Percentiles rank a stretch among this genome's conserved stretches.
Conservation (phyloP, 1,284 basidiomycete genomes). For the Pseudozyma pruni region DNA sequence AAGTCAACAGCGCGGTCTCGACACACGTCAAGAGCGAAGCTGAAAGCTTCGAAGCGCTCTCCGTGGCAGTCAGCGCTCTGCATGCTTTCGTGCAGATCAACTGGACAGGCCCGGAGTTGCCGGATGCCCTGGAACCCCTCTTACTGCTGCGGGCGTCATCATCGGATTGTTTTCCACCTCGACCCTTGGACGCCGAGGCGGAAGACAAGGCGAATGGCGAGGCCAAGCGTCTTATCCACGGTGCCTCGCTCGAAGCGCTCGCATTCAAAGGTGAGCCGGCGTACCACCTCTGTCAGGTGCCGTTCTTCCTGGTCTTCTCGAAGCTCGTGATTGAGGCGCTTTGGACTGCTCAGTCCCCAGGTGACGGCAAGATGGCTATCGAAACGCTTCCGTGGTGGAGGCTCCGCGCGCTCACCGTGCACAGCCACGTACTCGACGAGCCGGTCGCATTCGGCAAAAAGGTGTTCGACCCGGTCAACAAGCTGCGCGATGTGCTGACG, state of each 20-base stretch:
- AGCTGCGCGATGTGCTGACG: constrained; percentile 69
- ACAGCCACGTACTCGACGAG: constrained; percentile 87
- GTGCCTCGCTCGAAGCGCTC: constrained; percentile 78
- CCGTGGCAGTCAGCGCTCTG: constrained; percentile 80
- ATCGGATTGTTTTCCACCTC: constrained; percentile 69
- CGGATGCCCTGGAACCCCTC: constrained; percentile 61
- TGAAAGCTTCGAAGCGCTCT: constrained; percentile 68
- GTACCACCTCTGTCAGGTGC: constrained; percentile 83
- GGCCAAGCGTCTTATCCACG: constrained; percentile 71
- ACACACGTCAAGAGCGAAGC: constrained; percentile 7
- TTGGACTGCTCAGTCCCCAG: constrained; percentile 14
- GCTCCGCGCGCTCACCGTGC: constrained; percentile 78
- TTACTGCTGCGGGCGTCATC: constrained; percentile 68
- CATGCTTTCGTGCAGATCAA: constrained; percentile 93
- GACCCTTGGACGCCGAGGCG: constrained; percentile 72
- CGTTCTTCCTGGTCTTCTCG: constrained; percentile 81
- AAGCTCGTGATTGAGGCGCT: constrained; percentile 76
- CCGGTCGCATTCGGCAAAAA: constrained; percentile 75
- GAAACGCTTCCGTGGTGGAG: constrained; percentile 74
- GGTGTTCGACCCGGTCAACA: constrained; percentile 72
- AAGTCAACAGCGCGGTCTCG: constrained; percentile 10
- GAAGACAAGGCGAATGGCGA: constrained; percentile 44
- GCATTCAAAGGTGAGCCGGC: constrained; percentile 91
- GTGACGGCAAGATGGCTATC: too few species aligned
- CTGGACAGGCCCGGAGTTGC: constrained; percentile 93